These are phyloP conservation scores for Beauveria varroae DNA, from an alignment of 2,329 filamentous ascomycete genomes.

Conservation along the genomic window DNA sequence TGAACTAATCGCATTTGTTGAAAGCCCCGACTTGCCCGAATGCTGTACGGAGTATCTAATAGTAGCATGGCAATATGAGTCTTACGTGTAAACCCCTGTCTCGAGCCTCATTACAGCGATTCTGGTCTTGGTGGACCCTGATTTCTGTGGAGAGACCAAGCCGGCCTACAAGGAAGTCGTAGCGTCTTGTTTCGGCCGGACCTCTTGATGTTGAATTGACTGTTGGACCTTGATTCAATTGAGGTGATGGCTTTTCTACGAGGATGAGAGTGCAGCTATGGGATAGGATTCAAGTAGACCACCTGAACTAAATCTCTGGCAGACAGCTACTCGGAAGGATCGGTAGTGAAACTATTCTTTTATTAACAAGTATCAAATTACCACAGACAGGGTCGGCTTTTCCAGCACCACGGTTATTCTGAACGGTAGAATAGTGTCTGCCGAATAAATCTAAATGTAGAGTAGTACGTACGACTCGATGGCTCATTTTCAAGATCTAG, in stretches of 20 bases:
- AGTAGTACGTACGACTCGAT: too few relatives aligned
- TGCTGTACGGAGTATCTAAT: neutral
- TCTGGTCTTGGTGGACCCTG: constrained; percentile 5
- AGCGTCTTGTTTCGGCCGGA: neutral
- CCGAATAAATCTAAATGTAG: too few relatives aligned
- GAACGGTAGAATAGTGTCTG: too few relatives aligned
- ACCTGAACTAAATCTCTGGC: neutral
- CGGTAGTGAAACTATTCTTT: neutral
- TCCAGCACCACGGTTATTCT: too few relatives aligned
- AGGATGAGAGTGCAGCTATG: neutral
- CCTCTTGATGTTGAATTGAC: neutral
- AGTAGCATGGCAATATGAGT: neutral
- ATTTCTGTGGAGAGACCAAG: neutral
- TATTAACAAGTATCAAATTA: neutral
- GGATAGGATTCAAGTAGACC: too few relatives aligned
- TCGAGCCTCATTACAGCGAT: constrained; percentile 1
- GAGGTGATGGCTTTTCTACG: neutral
- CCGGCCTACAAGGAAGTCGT: neutral
- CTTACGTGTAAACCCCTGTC: neutral
- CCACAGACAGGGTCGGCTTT: neutral
- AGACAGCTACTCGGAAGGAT: neutral
- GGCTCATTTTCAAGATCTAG: neutral
- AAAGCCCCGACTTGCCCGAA: neutral
- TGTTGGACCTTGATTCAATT: neutral
- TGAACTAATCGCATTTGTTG: neutral